A percentile compares a stretch with the other conserved stretches of the same genome.
phyloP scores from a whole-genome alignment of 768 basidiomycete genomes.

The Suillus placidus region DNA sequence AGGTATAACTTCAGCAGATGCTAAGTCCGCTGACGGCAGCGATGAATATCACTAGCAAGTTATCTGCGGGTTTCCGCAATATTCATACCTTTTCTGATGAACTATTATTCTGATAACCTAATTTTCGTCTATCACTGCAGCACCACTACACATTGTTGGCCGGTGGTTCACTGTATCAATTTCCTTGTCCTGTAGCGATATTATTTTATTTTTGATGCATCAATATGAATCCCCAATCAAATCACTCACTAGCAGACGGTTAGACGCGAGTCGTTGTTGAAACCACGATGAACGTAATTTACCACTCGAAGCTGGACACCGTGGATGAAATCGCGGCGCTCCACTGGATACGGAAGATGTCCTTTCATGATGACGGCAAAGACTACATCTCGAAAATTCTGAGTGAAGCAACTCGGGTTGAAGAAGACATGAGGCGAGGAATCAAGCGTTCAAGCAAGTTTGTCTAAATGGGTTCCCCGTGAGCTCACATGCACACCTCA shows the following conservation, averaged over 20 bases:
- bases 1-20: neutral
- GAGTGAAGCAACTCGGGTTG: neutral
- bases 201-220: neutral
- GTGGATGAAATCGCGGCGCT: neutral
- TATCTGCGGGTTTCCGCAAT: slow-evolving; percentile 5
- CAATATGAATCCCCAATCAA: neutral
- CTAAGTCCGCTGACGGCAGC: slow-evolving; percentile 10
- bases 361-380: too few relatives aligned
- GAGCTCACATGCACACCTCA: neutral
- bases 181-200: neutral
- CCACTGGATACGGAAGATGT: too few relatives aligned
- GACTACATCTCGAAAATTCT: too few relatives aligned
- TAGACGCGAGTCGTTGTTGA: neutral
- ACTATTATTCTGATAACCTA: neutral
- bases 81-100: neutral
- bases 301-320: neutral
- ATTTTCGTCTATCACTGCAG: neutral
- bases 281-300: neutral
- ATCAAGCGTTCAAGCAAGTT: too few relatives aligned
- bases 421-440: neutral
- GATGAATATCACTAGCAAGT: slow-evolving; percentile 17
- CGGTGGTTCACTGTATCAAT: neutral
- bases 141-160: neutral
- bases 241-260: neutral
- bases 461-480: neutral